These are phyloP conservation scores for Fusarium falciforme DNA, from an alignment of 2,329 filamentous ascomycete genomes.

Conservation along the genomic window DNA sequence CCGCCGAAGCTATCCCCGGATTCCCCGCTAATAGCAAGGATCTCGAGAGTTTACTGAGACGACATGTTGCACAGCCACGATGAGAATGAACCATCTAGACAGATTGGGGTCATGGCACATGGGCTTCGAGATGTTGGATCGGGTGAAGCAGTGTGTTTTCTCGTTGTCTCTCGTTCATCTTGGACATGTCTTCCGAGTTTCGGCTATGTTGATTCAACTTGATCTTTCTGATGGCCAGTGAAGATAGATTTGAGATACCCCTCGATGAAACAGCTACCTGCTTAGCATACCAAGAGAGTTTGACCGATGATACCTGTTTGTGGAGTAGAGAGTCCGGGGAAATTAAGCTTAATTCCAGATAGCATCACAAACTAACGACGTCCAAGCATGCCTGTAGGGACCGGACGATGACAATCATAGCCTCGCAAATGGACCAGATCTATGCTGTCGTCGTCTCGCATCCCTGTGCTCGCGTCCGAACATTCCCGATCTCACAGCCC, in stretches of 20 bases:
- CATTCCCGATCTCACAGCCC: slow-evolving; percentile 10
- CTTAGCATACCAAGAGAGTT: not conserved
- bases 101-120: not conserved
- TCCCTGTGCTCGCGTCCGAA: not conserved
- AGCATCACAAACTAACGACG: not conserved
- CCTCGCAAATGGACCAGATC: not conserved
- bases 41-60: slow-evolving; percentile 13
- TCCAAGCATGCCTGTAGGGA: not conserved
- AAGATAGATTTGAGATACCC: not conserved
- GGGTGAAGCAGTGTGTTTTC: not conserved
- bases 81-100: slow-evolving; percentile 17
- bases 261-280: no score
- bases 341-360: slow-evolving; percentile 5
- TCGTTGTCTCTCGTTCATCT: not conserved
- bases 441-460: not conserved
- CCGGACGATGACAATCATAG: not conserved
- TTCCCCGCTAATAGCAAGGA: slow-evolving; percentile 9
- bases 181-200: not conserved
- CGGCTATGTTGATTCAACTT: not conserved
- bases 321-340: not conserved
- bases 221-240: not conserved
- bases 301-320: not conserved
- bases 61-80: slow-evolving; percentile 13
- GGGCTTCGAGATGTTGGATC: not conserved
- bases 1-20: slow-evolving; percentile 23